phyloP scores from a whole-genome alignment of 1,284 basidiomycete genomes.

The Trichosporon sp. region DNA sequence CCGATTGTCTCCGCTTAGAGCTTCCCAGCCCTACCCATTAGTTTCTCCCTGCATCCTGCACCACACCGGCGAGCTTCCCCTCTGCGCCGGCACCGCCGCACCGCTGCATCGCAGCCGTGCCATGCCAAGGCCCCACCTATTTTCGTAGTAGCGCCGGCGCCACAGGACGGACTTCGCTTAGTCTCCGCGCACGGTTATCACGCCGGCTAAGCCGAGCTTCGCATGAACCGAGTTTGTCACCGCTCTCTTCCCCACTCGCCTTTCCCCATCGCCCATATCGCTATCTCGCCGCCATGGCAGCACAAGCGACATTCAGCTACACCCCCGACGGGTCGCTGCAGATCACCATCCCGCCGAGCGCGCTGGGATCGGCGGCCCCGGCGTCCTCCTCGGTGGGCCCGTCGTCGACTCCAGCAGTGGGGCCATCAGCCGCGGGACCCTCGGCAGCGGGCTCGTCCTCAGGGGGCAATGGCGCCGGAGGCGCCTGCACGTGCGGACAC shows the following conservation, averaged over 20 bases:
- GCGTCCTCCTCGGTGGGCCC: no score
- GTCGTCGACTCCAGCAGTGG: no score
- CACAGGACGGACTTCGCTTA: background rate
- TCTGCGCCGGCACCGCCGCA: no score
- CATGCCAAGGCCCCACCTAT: no score
- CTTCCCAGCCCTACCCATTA: no score
- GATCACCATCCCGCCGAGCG: conserved; percentile 4
- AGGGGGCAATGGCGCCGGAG: no score
- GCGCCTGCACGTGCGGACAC: conserved; percentile 5
- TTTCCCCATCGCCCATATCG: background rate
- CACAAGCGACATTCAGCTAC: background rate
- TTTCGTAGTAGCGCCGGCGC: background rate
- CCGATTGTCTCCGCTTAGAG: no score
- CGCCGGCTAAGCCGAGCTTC: background rate
- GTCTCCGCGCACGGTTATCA: background rate
- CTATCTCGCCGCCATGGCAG: background rate
- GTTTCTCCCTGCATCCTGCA: no score
- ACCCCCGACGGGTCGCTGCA: conserved; percentile 3
- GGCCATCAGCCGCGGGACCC: background rate
- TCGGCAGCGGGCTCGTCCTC: no score
- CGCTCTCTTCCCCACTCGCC: background rate
- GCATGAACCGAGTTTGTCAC: background rate
- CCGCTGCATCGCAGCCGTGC: no score
- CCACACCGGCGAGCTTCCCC: no score
- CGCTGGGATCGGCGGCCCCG: no score